Base-by-base conservation (phyloP, 768 basidiomycete species). In the Sporobolomyces roseus region DNA sequence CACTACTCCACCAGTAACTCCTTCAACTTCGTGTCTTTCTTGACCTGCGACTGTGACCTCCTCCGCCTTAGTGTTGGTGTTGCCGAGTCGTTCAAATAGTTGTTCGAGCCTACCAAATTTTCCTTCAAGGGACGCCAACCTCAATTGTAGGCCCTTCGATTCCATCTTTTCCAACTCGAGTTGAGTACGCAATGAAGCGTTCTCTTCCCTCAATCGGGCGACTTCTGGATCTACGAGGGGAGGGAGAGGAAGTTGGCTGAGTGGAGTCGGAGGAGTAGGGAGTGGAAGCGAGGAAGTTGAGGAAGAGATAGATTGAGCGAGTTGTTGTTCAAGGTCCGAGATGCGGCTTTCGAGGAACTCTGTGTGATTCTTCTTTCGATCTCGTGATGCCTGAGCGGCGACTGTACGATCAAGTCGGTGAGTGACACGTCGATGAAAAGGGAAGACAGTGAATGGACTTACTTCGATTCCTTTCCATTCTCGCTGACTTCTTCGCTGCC, bases 401-500 rank as follows among this genome's bases (percentile, higher is more conserved):
- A 66, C 72, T 74, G 53, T 23, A 32, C 1, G 21, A 16, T 7
- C 12, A 17, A n/a, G 32, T 23, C 41, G 2, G 16, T 38, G 54
- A 19, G 30, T 35, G 25, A 53, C 58, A 43, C 50, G 58, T 38
- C 49, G 52, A 56, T 13, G 41, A 3, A 23, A 16, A 35, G 50
- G 10, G 25, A 33, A 10, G 16, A 7, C 14, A 25, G 38, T 16
- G 9, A 5, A 19, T 13, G 12, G 19, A 66, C 72, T 21, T 23
- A 69, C 72, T 49, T 8, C 68, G 61, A 29, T 73, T 73, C 27
- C 72, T 54, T 21, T 68, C 66, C 66, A 68, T 72, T 19, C 71
- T 32, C 30, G 63, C 66, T 13, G 54, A 27, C 38, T 71, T 71
- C 60, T 54, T 62, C 19, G 53, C 54, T 25, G 55, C 62, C 63